These are phyloP conservation scores for Stevia rebaudiana DNA, from an alignment of 140 eudicot species.

Conservation along the genomic window DNA sequence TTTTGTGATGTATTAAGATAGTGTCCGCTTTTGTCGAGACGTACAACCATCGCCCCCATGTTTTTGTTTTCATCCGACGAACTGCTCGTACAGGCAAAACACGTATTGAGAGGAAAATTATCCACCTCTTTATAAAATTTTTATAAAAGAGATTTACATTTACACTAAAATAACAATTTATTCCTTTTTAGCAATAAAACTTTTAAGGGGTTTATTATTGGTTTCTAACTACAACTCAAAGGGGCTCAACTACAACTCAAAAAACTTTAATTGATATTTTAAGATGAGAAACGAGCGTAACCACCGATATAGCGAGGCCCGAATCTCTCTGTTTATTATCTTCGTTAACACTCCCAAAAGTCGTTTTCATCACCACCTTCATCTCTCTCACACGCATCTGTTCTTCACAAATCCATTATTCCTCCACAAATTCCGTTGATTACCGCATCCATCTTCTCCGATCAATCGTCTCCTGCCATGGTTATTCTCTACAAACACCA, in stretches of 20 bases:
- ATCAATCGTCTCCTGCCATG: constrained; percentile 34
- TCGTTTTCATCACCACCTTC: constrained; percentile 15
- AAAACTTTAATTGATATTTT: constrained; percentile 19
- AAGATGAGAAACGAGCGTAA: constrained; percentile 24
- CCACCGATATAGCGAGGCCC: constrained; percentile 28
- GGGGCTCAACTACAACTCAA: neutral
- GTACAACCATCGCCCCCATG: too few relatives aligned
- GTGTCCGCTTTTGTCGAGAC: too few relatives aligned
- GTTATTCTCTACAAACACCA: constrained; percentile 17
- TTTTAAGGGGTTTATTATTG: neutral
- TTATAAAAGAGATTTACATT: too few relatives aligned
- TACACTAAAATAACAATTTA: too few relatives aligned
- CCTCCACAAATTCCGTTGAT: constrained; percentile 21
- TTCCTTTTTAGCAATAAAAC: neutral
- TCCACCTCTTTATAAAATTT: too few relatives aligned
- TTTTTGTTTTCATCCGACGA: too few relatives aligned
- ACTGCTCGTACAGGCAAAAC: too few relatives aligned
- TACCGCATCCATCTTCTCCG: constrained; percentile 27
- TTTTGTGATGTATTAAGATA: too few relatives aligned
- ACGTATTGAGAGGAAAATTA: too few relatives aligned
- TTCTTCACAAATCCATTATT: neutral
- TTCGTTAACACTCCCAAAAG: constrained; percentile 23
- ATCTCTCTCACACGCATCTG: too few relatives aligned
- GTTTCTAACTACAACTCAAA: neutral
- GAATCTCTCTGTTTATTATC: constrained; percentile 25